phyloP scores from a whole-genome alignment of 495 filamentous ascomycete genomes.

The Neurospora tetraspora region DNA sequence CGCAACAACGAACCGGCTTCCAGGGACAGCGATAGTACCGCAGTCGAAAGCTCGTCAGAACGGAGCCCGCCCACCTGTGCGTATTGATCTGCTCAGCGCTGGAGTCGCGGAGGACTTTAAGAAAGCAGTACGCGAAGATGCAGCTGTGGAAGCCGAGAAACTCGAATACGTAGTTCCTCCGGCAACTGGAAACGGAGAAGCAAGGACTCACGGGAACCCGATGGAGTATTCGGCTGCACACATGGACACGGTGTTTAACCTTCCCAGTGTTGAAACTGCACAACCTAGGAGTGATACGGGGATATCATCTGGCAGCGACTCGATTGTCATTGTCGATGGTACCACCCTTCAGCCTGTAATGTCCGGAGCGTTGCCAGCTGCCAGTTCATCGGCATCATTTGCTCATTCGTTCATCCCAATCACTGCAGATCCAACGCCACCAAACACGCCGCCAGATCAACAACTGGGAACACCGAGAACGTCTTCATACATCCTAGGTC shows the following conservation, averaged over 20 bases:
- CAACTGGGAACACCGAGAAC: constrained; percentile 34
- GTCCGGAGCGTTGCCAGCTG: constrained; percentile 34
- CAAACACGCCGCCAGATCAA: constrained; percentile 40
- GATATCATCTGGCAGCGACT: constrained; percentile 69
- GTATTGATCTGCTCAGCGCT: constrained; percentile 72
- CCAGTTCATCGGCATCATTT: constrained; percentile 39
- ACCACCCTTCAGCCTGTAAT: constrained; percentile 37
- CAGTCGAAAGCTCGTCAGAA: constrained; percentile 38
- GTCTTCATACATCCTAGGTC: constrained; percentile 41
- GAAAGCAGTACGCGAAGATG: constrained; percentile 50
- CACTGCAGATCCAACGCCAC: constrained; percentile 39
- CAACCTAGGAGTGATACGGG: constrained; percentile 37
- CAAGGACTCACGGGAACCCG: constrained; percentile 2
- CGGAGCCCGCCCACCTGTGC: constrained; percentile 32
- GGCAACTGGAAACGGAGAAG: constrained; percentile 1
- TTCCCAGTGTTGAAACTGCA: constrained; percentile 8
- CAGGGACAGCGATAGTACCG: constrained; percentile 44
- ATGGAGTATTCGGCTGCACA: constrained; percentile 32
- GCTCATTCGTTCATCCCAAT: constrained; percentile 36
- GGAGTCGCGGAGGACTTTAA: constrained; percentile 66
- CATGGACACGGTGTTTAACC: constrained; percentile 20
- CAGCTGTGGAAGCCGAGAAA: constrained; percentile 31
- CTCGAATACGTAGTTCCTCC: constrained; percentile 11
- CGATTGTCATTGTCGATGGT: constrained; percentile 81
- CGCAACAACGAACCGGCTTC: constrained; percentile 40